Evolutionary conservation across 2,329 filamentous ascomycete species (phyloP).

Genomic region (Penicillium verrucosum): DNA sequence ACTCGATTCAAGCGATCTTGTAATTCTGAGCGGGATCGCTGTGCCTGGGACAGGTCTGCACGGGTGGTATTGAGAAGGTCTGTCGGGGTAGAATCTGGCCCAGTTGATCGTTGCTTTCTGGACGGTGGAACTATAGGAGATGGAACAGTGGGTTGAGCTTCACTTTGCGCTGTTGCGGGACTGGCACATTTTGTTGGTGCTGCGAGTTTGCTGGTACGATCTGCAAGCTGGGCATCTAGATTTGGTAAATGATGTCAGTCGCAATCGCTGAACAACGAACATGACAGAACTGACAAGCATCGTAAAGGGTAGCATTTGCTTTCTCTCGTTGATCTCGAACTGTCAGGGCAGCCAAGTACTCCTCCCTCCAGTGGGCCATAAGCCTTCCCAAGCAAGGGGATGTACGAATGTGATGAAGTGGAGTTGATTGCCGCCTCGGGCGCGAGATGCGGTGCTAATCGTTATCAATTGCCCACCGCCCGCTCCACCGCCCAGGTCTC

Average conservation of each 20-base stretch:
- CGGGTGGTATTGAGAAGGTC: conserved; percentile 42
- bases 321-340: conserved; percentile 68
- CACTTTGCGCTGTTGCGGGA: conserved; percentile 23
- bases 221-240: conserved; percentile 62
- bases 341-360: conserved; percentile 73
- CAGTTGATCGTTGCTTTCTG: conserved; percentile 24
- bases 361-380: conserved; percentile 73
- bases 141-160: conserved; percentile 25
- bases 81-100: conserved; percentile 30
- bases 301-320: conserved; percentile 64
- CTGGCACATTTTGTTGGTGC: conserved; percentile 28
- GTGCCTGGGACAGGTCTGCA: conserved; percentile 70
- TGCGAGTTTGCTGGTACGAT: conserved; percentile 59
- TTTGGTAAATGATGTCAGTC: conserved; percentile 23
- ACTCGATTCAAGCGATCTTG: conserved; percentile 61
- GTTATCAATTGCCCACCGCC: conserved; percentile 24
- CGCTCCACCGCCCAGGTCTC: conserved; percentile 31
- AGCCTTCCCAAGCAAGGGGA: conserved; percentile 15
- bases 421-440: conserved; percentile 15
- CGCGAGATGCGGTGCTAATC: conserved; percentile 21
- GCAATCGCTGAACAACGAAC: conserved; percentile 6
- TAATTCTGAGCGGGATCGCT: conserved; percentile 68
- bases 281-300: conserved; percentile 61
- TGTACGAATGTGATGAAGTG: conserved; percentile 16
- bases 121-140: conserved; percentile 29